Percentiles rank a stretch among this genome's conserved stretches.
These are phyloP conservation scores for Sideroxylon spinosum DNA, from an alignment of 179 eudicot species.

Conservation along the genomic window DNA sequence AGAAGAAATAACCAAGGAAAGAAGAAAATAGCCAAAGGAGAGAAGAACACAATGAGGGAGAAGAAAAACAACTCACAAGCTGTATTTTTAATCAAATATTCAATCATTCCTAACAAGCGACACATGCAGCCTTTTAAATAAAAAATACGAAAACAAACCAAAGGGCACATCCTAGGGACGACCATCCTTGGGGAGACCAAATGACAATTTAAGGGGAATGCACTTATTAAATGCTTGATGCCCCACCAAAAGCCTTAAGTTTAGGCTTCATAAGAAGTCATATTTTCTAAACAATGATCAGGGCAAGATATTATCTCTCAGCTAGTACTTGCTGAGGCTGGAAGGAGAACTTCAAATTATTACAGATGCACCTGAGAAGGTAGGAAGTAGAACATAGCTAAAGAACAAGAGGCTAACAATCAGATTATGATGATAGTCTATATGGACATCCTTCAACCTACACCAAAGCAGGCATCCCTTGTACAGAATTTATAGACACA, in stretches of 20 bases:
- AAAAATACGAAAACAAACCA: too few species aligned
- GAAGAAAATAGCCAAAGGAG: too few species aligned
- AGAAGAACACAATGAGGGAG: too few species aligned
- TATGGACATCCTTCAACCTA: slow-evolving; percentile 8
- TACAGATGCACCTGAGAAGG: neutral
- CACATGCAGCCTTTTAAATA: too few species aligned
- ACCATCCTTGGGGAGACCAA: too few species aligned
- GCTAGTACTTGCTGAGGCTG: neutral
- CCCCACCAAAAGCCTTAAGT: neutral
- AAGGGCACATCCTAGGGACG: too few species aligned
- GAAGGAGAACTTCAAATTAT: neutral
- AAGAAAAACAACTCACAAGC: too few species aligned
- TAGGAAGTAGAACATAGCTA: neutral
- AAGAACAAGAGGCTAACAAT: slow-evolving; percentile 1
- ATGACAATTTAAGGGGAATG: too few species aligned
- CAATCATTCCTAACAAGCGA: too few species aligned
- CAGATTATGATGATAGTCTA: neutral
- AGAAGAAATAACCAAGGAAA: too few species aligned
- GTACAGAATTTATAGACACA: neutral
- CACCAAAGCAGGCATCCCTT: slow-evolving; percentile 10
- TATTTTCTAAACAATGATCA: neutral
- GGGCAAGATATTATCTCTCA: slow-evolving; percentile 1
- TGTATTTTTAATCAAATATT: too few species aligned
- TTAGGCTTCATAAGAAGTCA: neutral
- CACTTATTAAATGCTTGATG: too few species aligned